These are phyloP conservation scores for Neofusicoccum ribis DNA, from an alignment of 2,329 filamentous ascomycete species.

Conservation along the genomic window DNA sequence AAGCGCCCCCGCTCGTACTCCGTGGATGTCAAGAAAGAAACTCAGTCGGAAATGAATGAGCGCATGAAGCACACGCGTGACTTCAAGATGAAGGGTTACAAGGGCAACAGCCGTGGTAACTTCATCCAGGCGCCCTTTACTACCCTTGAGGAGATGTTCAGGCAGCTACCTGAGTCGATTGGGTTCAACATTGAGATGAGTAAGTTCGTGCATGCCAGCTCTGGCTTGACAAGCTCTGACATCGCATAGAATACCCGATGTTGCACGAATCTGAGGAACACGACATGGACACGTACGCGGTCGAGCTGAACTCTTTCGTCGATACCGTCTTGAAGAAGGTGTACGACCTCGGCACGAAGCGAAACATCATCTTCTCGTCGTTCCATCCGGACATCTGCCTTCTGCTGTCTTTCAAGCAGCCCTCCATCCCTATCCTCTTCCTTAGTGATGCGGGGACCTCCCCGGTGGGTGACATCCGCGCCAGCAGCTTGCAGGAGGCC, in stretches of 20 bases:
- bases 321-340: constrained; percentile 89
- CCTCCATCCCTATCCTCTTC: constrained; percentile 93
- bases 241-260: constrained; percentile 79
- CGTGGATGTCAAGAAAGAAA: constrained; percentile 52
- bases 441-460: constrained; percentile 84
- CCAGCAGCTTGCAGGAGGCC: constrained; percentile 89
- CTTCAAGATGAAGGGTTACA: constrained; percentile 93
- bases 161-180: constrained; percentile 74
- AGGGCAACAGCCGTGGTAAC: constrained; percentile 88
- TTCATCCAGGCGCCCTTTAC: constrained; percentile 97
- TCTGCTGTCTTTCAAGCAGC: constrained; percentile 93
- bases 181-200: constrained; percentile 99
- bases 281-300: constrained; percentile 93
- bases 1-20: constrained; percentile 59
- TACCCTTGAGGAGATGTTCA: constrained; percentile 90
- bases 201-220: constrained; percentile 34
- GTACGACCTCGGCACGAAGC: constrained; percentile 76
- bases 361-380: constrained; percentile 95
- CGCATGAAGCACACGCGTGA: constrained; percentile 97
- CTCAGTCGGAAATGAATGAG: constrained; percentile 64
- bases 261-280: constrained; percentile 92
- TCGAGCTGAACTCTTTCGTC: constrained; percentile 95
- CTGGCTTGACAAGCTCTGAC: constrained; percentile 19
- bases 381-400: constrained; percentile 98
- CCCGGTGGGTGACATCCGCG: constrained; percentile 82